These are phyloP conservation scores for Amanita phalloides DNA, from an alignment of 768 basidiomycete species.

Conservation along the genomic window DNA sequence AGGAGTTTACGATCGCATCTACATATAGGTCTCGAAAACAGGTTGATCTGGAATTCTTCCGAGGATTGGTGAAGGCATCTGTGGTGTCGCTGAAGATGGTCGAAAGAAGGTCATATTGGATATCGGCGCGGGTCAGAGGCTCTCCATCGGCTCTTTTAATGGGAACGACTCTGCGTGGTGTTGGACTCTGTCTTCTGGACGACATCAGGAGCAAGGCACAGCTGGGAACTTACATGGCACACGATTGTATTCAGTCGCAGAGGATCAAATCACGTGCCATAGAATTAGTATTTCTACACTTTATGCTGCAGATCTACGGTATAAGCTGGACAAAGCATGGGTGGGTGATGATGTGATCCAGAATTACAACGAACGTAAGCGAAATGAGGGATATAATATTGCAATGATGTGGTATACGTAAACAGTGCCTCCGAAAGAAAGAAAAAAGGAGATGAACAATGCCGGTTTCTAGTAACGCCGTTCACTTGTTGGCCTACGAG, in stretches of 20 bases:
- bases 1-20: conserved; percentile 39
- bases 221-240: conserved; percentile 3
- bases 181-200: conserved; percentile 30
- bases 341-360: not conserved
- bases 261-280: conserved; percentile 3
- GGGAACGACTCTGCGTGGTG: conserved; percentile 29
- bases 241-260: not conserved
- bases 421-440: conserved; percentile 1
- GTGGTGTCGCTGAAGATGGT: conserved; percentile 64
- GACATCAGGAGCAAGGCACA: conserved; percentile 9
- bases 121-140: conserved; percentile 53
- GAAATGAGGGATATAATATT: conserved; percentile 8
- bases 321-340: not conserved
- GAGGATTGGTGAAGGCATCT: conserved; percentile 42
- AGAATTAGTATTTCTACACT: not conserved
- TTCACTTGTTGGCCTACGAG: not conserved
- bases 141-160: conserved; percentile 54
- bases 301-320: conserved; percentile 1
- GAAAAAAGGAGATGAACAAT: not conserved
- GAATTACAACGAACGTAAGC: conserved; percentile 2
- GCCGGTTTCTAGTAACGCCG: not conserved
- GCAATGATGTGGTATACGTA: conserved; percentile 5
- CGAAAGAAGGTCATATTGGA: conserved; percentile 73
- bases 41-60: conserved; percentile 25
- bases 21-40: conserved; percentile 53